Base-by-base conservation (phyloP, 805 yeast species). In the Yarrowia sp. region DNA sequence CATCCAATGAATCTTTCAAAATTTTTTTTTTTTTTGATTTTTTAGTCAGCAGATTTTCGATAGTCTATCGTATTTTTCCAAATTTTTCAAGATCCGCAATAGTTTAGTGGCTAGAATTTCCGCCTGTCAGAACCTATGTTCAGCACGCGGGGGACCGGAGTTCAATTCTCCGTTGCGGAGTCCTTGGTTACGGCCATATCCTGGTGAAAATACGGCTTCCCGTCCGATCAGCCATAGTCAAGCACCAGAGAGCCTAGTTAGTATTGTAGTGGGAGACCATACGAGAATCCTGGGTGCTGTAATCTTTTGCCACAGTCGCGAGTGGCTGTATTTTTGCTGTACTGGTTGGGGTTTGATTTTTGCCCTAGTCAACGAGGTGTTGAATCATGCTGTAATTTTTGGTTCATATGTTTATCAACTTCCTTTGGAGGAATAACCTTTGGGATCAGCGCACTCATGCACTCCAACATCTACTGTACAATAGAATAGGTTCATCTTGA, bases 51-150 rank as follows among this genome's bases (percentile, higher is more conserved):
- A n/a, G 21, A n/a, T 0, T 2, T 43, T 2, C 2, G 49, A 21
- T 19, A 40, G 40, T 35, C 3, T 21, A 40, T n/a, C n/a, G n/a
- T 6, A 14, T 17, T 17, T 6, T 21, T 22, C 17, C 17, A 8
- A 3, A 10, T 32, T 32, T 30, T 49, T 19, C 26, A 49, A 16
- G 19, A 35, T 56, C 62, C 62, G 62, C 46, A 72, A 73, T 73
- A 73, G 76, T 73, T 74, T 74, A 74, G 75, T 74, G 77, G 77
- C 75, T 72, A 74, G 76, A 73, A 74, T 74, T 70, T 70, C 75
- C 76, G 76, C 75, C 75, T 74, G 76, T 74, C 76, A 73, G 67
- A 24, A 54, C 56, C 5, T 14, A 19, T 49, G 58, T 51, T 51
- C 58, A 51, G 58, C 58, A 35, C 58, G 58, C 58, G 58, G 58